phyloP scores from a whole-genome alignment of 768 basidiomycete genomes.

The Trametes gibbosa region DNA sequence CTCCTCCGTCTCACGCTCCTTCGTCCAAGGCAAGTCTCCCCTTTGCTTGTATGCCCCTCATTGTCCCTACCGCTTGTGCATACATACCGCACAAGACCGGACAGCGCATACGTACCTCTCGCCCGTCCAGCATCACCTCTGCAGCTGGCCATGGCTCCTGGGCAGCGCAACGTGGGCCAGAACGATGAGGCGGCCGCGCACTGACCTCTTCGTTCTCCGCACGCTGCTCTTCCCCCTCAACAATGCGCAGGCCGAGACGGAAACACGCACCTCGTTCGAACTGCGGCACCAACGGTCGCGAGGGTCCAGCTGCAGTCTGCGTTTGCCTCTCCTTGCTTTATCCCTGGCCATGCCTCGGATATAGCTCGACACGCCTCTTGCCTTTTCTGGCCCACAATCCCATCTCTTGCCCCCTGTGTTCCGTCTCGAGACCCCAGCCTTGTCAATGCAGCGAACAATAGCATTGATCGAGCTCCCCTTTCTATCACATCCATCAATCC shows the following conservation, averaged over 20 bases:
- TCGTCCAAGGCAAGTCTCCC: conserved; percentile 47
- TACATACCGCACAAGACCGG: neutral
- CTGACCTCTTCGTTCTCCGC: too few species aligned
- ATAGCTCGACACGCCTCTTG: neutral
- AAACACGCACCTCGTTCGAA: neutral
- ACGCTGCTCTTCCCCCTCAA: too few species aligned
- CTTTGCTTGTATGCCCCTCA: conserved; percentile 12
- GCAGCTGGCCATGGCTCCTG: neutral
- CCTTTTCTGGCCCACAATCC: conserved; percentile 16
- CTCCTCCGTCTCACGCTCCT: conserved; percentile 68
- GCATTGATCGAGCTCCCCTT: conserved; percentile 8
- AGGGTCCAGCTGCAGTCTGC: neutral
- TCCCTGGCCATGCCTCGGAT: neutral
- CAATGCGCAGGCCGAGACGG: too few species aligned
- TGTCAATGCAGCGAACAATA: conserved; percentile 15
- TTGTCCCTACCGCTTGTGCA: neutral
- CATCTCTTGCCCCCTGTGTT: neutral
- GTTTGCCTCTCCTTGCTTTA: conserved; percentile 1
- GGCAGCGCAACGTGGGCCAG: too few species aligned
- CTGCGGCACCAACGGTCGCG: too few species aligned
- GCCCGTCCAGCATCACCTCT: neutral
- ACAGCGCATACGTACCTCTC: neutral
- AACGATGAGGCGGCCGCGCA: too few species aligned
- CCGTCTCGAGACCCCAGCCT: conserved; percentile 7
- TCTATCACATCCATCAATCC: conserved; percentile 9